A percentile compares a stretch with the other conserved stretches of the same genome.
Conservation (phyloP, 192 early-diverging fungal species). For the Podila epicladia region DNA sequence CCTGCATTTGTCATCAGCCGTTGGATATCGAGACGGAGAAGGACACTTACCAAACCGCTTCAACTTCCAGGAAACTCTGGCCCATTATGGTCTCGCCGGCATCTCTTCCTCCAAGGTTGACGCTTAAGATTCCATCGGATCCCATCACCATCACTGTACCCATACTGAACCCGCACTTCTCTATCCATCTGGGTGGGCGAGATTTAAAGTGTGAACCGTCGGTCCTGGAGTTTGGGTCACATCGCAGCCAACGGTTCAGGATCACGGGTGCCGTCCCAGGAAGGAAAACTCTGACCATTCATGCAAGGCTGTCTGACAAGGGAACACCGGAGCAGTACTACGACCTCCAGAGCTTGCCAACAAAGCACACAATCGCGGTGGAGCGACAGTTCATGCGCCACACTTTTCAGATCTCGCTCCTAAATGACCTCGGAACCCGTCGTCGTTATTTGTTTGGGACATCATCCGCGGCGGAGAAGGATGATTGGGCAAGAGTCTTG, state of each 20-base stretch:
- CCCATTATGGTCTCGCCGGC: constrained; percentile 48
- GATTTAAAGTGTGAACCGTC: constrained; percentile 65
- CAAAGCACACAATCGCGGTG: constrained; percentile 66
- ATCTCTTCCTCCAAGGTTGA: constrained; percentile 64
- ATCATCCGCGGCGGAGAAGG: constrained; percentile 31
- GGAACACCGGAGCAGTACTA: constrained; percentile 59
- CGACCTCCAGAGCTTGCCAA: constrained; percentile 54
- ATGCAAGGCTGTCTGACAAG: constrained; percentile 41
- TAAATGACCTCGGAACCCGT: constrained; percentile 51
- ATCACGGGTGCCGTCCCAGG: constrained; percentile 66
- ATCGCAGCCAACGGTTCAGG: constrained; percentile 61
- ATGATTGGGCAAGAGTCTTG: constrained; percentile 40
- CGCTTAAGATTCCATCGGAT: constrained; percentile 60
- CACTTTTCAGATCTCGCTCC: constrained; percentile 67
- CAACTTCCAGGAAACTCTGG: constrained; percentile 27
- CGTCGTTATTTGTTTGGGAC: constrained; percentile 47
- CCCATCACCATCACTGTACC: constrained; percentile 68
- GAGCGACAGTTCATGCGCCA: constrained; percentile 73
- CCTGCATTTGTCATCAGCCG: constrained; percentile 54
- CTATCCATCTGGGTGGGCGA: constrained; percentile 67
- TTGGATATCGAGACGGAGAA: constrained; percentile 60
- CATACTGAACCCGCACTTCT: constrained; percentile 60
- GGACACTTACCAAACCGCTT: not conserved
- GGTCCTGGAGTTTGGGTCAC: constrained; percentile 63
- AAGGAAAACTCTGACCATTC: constrained; percentile 69